Evolutionary conservation across 2,329 filamentous ascomycete species (phyloP), one percentile per base, ranked within the genome.

Genomic region (Fusarium sp.): DNA sequence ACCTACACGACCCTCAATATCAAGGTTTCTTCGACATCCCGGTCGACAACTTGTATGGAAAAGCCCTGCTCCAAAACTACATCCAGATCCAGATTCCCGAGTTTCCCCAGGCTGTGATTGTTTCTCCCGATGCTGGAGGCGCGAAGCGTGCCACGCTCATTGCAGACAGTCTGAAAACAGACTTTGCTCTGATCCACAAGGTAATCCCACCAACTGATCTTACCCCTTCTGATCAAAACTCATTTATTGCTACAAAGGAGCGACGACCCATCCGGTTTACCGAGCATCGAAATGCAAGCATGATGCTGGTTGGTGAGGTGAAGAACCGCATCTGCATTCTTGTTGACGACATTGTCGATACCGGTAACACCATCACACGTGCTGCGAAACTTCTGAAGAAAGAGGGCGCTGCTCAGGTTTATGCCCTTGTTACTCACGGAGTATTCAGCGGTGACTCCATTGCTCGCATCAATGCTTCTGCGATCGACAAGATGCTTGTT

Each of bases 11-110:
- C 78, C 92, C 93, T 41, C 94, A 99, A 80, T 98, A 98, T 76
- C 96, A 99, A 80, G 96, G 96, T 54, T 99, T 97, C 84, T 98
- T 99, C 77, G 95, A 99, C 76, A 97, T 98, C 60, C 96, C 96
- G 4, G 96, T 99, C 57, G 96, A 99, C 82, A 99, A 99, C 78
- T 85, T 99, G 19, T 98, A 98, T 81, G 95, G 90, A 57, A 89
- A 92, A 72, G 90, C 92, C 49, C 82, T 94, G 50, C 83, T 91
- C 54, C 88, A 90, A 76, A 85, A 86, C 65, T 91, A 90, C 75
- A 90, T 91, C 72, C 90, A 94, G 77, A 89, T 92, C 75, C 88
- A 93, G 74, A 96, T 97, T 62, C 90, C 92, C 48, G 90, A 94
- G 17, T 43, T 30, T 76, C 94, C 90, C 80, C 91, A 90, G 78